Conservation (phyloP, 1,284 basidiomycete species). For the Laetiporus sulphureus region DNA sequence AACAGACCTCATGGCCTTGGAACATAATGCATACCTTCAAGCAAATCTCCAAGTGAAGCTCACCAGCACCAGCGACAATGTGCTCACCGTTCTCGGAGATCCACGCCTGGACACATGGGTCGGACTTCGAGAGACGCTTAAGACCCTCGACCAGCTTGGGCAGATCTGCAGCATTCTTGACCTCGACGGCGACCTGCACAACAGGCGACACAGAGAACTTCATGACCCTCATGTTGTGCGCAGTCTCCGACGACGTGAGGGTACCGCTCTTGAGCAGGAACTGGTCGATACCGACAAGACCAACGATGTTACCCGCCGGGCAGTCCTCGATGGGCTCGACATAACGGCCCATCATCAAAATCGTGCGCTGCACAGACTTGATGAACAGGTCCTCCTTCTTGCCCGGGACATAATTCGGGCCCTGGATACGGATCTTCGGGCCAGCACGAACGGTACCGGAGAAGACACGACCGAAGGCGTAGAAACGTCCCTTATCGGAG, state of each 20-base stretch:
- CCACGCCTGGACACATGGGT: constrained; percentile 98
- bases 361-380: constrained; percentile 98
- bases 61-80: constrained; percentile 99
- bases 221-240: constrained; percentile 99
- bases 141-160: constrained; percentile 99
- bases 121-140: constrained; percentile 99
- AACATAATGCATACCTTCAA: constrained; percentile 64
- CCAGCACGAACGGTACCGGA: constrained; percentile 96
- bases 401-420: constrained; percentile 97
- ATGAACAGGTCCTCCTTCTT: constrained; percentile 99
- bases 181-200: constrained; percentile 99
- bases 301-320: constrained; percentile 97
- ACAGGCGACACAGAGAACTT: constrained; percentile 99
- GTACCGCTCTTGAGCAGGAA: constrained; percentile 99
- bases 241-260: constrained; percentile 95
- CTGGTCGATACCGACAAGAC: constrained; percentile 99
- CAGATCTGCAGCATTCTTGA: constrained; percentile 98
- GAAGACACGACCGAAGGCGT: constrained; percentile 99
- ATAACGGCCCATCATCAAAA: constrained; percentile 99
- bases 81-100: constrained; percentile 94
- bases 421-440: constrained; percentile 99
- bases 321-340: constrained; percentile 99
- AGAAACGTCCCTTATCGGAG: constrained; percentile 99
- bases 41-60: constrained; percentile 99
- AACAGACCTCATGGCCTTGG: background rate